A percentile compares a stretch with the other conserved stretches of the same genome.
phyloP scores from a whole-genome alignment of 352 stramenopile species.

The Globisporangium nunn region DNA sequence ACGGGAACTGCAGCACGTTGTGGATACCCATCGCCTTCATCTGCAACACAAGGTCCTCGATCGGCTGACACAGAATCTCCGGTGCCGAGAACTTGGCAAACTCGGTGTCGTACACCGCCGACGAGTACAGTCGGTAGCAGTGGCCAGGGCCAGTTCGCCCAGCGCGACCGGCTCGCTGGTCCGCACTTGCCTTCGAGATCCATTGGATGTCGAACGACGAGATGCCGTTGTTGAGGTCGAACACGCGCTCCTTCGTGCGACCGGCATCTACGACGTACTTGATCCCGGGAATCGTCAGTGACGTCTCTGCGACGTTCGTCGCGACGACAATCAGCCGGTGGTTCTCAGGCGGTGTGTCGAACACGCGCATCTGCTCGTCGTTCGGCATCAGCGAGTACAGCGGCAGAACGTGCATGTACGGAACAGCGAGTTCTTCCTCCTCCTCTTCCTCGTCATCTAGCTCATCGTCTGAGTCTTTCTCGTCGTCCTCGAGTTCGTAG shows the following conservation, averaged over 20 bases:
- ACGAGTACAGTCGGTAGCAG: slow-evolving; percentile 97
- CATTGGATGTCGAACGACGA: slow-evolving; percentile 92
- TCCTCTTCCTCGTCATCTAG: slow-evolving; percentile 68
- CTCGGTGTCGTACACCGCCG: slow-evolving; percentile 93
- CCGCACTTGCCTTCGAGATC: slow-evolving; percentile 81
- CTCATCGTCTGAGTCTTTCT: slow-evolving; percentile 59
- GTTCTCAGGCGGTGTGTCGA: slow-evolving; percentile 81
- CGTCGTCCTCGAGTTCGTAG: slow-evolving; percentile 46
- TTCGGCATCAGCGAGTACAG: slow-evolving; percentile 96
- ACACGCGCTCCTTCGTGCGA: slow-evolving; percentile 94
- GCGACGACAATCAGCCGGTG: slow-evolving; percentile 94
- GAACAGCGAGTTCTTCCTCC: slow-evolving; percentile 49
- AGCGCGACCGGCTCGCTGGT: slow-evolving; percentile 92
- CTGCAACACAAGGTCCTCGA: slow-evolving; percentile 95
- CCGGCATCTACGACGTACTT: slow-evolving; percentile 97
- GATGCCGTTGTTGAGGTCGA: slow-evolving; percentile 87
- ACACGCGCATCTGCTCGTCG: slow-evolving; percentile 92
- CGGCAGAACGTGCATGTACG: slow-evolving; percentile 90
- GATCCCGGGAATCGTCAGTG: slow-evolving; percentile 92
- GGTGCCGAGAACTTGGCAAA: slow-evolving; percentile 89
- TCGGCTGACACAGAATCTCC: slow-evolving; percentile 87
- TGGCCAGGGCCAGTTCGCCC: slow-evolving; percentile 95
- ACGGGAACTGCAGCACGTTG: slow-evolving; percentile 93
- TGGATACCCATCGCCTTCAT: slow-evolving; percentile 98
- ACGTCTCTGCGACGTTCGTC: slow-evolving; percentile 98